Evolutionary conservation across 805 yeast species (phyloP), one percentile per base, ranked within the genome.

Genomic region (Candida ulmi): DNA sequence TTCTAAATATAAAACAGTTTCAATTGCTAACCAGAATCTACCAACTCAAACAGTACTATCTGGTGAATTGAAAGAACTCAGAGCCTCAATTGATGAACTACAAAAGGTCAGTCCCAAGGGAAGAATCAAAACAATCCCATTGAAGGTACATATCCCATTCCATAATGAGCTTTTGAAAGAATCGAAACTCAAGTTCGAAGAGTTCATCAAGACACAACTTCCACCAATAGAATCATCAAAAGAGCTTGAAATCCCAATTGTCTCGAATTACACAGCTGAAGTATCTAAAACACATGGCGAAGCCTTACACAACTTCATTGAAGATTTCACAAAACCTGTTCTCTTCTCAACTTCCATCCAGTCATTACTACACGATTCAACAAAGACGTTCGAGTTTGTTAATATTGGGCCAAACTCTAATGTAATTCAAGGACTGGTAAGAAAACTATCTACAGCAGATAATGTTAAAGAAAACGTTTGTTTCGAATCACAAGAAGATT

Each of bases 61-160:
- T 8, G 78, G 77, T 3, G 53, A 50, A 11, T 35, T 42, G 1
- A 21, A 33, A 1, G 51, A 48, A 35, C 60, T 27, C 33, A 37
- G 26, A 1, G 19, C 38, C 18, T 39, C 30, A 40, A 48, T 45
- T 8, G 44, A 38, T 26, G 34, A 32, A 25, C 46, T 38, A 38
- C 55, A 46, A 36, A 33, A 4, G 11, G 11, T 9, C 7, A 17
- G 9, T 17, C 7, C 26, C 11, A 31, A 48, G 44, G 39, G 46
- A 12, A 52, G 57, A 5, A 47, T 63, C 11, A 58, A 58, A 43
- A 43, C 58, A 4, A 54, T 58, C 1, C 45, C 45, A 30, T 46
- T 72, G 28, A 65, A 69, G 2, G 72, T 68, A 4, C 41, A 51
- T 8, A 55, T 71, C 2, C 78, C 78, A 13, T 72, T 72, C 51